phyloP scores from a whole-genome alignment of 108 stramenopile species.

The Cyclostephanos invisitatus region DNA sequence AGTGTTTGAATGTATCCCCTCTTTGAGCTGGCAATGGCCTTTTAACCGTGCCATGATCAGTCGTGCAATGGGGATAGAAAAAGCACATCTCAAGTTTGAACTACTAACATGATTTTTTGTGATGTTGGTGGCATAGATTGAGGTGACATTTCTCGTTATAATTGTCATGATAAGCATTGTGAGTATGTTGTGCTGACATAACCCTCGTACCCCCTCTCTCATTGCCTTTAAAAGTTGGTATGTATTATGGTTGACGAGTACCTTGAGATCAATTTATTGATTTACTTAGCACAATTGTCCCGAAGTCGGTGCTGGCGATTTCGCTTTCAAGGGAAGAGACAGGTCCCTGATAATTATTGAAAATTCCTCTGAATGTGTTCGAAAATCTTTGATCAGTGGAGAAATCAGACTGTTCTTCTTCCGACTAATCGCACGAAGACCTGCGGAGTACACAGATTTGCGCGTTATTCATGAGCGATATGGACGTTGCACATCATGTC shows the following conservation, averaged over 20 bases:
- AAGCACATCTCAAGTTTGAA: constrained; percentile 7
- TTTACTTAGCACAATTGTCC: too few relatives aligned
- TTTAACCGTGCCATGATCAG: constrained; percentile 4
- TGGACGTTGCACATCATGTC: too few relatives aligned
- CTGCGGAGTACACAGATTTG: too few relatives aligned
- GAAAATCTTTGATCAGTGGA: too few relatives aligned
- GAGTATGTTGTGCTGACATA: not conserved
- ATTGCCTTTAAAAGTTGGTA: not conserved
- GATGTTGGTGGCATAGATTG: constrained; percentile 9
- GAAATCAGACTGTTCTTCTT: too few relatives aligned
- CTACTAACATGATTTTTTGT: constrained; percentile 1
- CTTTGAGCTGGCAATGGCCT: constrained; percentile 5
- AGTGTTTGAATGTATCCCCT: not conserved
- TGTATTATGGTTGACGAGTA: not conserved
- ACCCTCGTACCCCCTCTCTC: not conserved
- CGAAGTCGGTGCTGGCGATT: not conserved
- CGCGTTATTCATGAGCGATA: too few relatives aligned
- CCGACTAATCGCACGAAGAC: too few relatives aligned
- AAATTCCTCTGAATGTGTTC: too few relatives aligned
- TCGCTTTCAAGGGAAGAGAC: not conserved
- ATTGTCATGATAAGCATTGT: not conserved
- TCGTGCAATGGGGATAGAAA: not conserved
- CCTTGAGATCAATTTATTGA: not conserved
- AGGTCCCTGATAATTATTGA: too few relatives aligned
- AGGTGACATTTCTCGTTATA: not conserved